Evolutionary conservation across 2,329 filamentous ascomycete genomes (phyloP), one percentile per base, ranked within the genome.

Genomic region (Cryphonectria naterciae): DNA sequence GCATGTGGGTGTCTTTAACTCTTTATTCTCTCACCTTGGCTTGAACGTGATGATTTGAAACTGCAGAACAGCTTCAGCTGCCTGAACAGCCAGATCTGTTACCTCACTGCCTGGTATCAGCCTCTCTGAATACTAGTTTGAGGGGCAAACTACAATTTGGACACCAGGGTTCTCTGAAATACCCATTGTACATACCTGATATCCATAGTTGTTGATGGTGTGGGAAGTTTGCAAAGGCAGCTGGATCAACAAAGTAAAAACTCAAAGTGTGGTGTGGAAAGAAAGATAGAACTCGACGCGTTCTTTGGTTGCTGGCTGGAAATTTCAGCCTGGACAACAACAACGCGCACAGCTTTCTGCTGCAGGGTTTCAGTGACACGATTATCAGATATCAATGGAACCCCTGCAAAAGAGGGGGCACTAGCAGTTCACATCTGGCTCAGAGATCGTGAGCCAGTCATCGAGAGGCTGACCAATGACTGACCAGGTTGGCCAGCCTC

Each of bases 51-150:
- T 15, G 13, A 19, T 25, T 0, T 68, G 63, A 32, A 71, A 71
- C 46, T 56, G 56, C 37, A 71, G 35, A 15, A 69, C 70, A 35
- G 56, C 63, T 22, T 69, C 67, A 5, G 63, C 67, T 6, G 70
- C 70, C n/a, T 69, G 43, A 19, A 43, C 49, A 35, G 32, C 54
- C 3, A 71, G 67, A n/a, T 69, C 37, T 3, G 63, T 52, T 1
- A 71, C 67, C 8, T 37, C n/a, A 6, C 70, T 71, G 13, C 7
- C 4, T 11, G 10, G 2, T 22, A 46, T 71, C 17, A 71, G 56
- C 28, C 22, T 11, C 4, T 7, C 2, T 2, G 22, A 22, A 32
- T 41, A 22, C 22, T 56, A 13, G 52, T 56, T 56, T 28, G 2
- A 5, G 4, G 10, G n/a, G n/a, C n/a, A 32, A 15, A 13, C 10